Evolutionary conservation across 768 basidiomycete genomes (phyloP).

Genomic region (Amanita pseudoporphyria): DNA sequence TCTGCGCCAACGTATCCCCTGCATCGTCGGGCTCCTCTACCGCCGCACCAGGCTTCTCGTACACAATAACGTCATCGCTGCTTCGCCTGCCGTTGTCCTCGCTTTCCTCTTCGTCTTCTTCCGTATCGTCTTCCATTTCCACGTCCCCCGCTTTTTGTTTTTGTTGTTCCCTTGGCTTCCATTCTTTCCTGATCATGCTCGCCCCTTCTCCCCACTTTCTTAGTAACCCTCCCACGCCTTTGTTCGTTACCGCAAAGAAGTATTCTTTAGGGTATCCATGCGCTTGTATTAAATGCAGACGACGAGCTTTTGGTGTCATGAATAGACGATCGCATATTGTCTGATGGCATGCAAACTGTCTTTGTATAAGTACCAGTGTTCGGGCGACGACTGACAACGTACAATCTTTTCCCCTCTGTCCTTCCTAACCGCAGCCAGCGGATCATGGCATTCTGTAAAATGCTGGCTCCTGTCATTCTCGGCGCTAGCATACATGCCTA

Average conservation of each 20-base stretch:
- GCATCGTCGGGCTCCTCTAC: constrained; percentile 20
- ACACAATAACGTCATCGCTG: constrained; percentile 15
- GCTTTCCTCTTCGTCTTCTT: constrained; percentile 18
- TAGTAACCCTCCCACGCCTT: constrained; percentile 74
- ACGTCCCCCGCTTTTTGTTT: constrained; percentile 9
- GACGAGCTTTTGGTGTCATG: constrained; percentile 60
- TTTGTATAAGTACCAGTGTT: constrained; percentile 1
- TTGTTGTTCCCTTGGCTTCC: constrained; percentile 36
- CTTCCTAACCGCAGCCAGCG: constrained; percentile 64
- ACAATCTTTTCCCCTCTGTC: constrained; percentile 85
- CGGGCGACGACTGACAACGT: constrained; percentile 16
- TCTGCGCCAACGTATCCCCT: constrained; percentile 40
- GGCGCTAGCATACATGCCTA: no score
- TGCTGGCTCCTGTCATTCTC: constrained; percentile 40
- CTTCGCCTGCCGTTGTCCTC: constrained; percentile 7
- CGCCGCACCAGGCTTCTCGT: constrained; percentile 16
- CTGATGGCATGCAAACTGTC: constrained; percentile 73
- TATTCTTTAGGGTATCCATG: constrained; percentile 85
- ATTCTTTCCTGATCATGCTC: constrained; percentile 64
- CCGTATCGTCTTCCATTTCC: constrained; percentile 14
- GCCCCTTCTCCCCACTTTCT: constrained; percentile 79
- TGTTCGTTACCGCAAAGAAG: constrained; percentile 88
- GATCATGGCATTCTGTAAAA: constrained; percentile 84
- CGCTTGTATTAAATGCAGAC: constrained; percentile 72
- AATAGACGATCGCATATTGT: constrained; percentile 49